Conservation (phyloP, 2,329 filamentous ascomycete species). For the Onygenales sp. region DNA sequence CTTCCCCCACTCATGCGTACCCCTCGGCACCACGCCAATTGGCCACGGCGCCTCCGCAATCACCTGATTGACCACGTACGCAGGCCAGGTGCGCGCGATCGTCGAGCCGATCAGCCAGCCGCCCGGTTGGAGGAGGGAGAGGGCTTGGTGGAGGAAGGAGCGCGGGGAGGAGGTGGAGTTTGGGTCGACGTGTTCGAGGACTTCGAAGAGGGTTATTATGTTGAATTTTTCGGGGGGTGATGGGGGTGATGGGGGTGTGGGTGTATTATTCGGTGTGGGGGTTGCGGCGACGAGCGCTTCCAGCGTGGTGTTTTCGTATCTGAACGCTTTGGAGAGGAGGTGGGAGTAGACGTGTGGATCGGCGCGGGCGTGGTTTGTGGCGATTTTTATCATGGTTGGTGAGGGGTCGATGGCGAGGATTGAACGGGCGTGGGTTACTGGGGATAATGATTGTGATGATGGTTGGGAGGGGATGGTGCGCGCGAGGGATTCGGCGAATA, state of each 20-base stretch:
- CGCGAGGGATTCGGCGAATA: constrained; percentile 68
- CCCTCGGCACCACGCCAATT: constrained; percentile 70
- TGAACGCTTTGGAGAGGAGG: constrained; percentile 47
- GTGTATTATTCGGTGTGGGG: no score
- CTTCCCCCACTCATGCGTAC: constrained; percentile 94
- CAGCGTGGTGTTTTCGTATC: constrained; percentile 67
- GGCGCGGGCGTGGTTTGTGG: constrained; percentile 61
- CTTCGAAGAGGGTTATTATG: constrained; percentile 82
- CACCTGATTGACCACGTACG: constrained; percentile 86
- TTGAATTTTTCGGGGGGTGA: constrained; percentile 51
- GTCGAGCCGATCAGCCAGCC: constrained; percentile 91
- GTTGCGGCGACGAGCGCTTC: constrained; percentile 52
- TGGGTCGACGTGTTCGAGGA: constrained; percentile 78
- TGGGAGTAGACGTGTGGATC: constrained; percentile 56
- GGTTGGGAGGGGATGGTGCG: constrained; percentile 30
- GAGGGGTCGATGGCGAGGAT: constrained; percentile 40
- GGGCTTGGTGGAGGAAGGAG: constrained; percentile 47
- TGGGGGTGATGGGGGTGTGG: no score
- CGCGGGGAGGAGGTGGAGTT: constrained; percentile 62
- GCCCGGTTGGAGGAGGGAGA: constrained; percentile 67
- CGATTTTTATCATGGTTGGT: constrained; percentile 46
- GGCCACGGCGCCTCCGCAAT: constrained; percentile 71
- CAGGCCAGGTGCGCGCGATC: constrained; percentile 79
- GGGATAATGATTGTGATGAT: constrained; percentile 8
- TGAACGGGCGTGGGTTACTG: constrained; percentile 29